Conservation (phyloP, 306 rosid genomes). For the Begonia masoniana region DNA sequence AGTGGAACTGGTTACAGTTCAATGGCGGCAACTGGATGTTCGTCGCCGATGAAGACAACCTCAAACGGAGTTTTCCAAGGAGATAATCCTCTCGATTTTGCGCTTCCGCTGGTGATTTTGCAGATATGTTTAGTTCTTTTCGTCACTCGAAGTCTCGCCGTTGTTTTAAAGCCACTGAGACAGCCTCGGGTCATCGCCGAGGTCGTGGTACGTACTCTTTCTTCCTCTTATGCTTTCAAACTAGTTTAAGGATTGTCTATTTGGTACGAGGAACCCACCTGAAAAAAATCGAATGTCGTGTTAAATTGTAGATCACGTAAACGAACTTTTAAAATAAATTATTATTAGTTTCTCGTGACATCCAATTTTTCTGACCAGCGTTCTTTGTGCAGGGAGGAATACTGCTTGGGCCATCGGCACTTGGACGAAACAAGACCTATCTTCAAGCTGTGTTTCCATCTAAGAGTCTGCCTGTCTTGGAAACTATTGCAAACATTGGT, state of each 20-base stretch:
- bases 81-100: constrained; percentile 69
- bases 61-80: constrained; percentile 80
- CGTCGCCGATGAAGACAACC: constrained; percentile 53
- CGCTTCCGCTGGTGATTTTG: constrained; percentile 53
- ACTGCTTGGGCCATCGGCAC: constrained; percentile 74
- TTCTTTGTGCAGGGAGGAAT: constrained; percentile 58
- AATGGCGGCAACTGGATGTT: constrained; percentile 23
- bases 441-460: constrained; percentile 57
- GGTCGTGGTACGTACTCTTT: constrained; percentile 48
- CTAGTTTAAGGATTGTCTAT: background rate
- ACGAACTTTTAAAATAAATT: too few species aligned
- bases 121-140: constrained; percentile 34
- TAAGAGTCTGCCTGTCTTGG: constrained; percentile 62
- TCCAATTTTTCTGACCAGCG: background rate
- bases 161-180: constrained; percentile 30
- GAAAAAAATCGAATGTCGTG: too few species aligned
- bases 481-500: constrained; percentile 83
- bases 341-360: too few species aligned
- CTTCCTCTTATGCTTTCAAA: background rate
- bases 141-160: constrained; percentile 37
- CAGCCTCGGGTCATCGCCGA: constrained; percentile 50
- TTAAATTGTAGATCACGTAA: too few species aligned
- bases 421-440: constrained; percentile 59
- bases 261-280: background rate
- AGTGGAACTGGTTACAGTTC: background rate